Conservation (phyloP, 2,329 filamentous ascomycete species). For the Pseudopithomyces maydicus region DNA sequence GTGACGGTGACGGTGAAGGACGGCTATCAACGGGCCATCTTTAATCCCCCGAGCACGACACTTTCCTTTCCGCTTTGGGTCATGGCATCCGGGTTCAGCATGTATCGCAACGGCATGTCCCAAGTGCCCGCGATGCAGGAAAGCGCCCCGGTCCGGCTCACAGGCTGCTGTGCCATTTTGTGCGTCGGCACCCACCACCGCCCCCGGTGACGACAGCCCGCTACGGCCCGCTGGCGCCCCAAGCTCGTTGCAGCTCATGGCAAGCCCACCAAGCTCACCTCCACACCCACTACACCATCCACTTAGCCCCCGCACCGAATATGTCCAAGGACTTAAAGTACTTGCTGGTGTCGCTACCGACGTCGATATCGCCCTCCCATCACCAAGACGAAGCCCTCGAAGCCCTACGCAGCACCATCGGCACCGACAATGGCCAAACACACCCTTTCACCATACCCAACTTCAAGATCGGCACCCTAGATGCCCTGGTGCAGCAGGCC, state of each 20-base stretch:
- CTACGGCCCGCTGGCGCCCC: constrained; percentile 16
- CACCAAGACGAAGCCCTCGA: constrained; percentile 81
- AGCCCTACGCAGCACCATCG: constrained; percentile 73
- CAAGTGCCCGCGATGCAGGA: neutral
- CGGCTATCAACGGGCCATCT: constrained; percentile 18
- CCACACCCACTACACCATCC: constrained; percentile 10
- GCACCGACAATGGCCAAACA: constrained; percentile 75
- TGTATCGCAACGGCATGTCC: constrained; percentile 7
- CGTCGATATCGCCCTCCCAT: constrained; percentile 80
- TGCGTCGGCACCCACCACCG: no score
- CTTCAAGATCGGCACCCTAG: constrained; percentile 97
- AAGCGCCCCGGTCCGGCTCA: neutral
- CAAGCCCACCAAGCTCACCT: constrained; percentile 25
- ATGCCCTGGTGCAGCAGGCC: constrained; percentile 93
- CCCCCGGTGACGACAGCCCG: constrained; percentile 10
- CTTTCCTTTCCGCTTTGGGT: constrained; percentile 9
- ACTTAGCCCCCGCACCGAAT: constrained; percentile 25
- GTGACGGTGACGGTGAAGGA: constrained; percentile 1
- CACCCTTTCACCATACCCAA: constrained; percentile 82
- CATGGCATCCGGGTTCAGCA: constrained; percentile 17
- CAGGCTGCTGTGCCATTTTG: neutral
- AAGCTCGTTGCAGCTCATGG: constrained; percentile 22
- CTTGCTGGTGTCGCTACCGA: constrained; percentile 86
- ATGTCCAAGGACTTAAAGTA: constrained; percentile 66
- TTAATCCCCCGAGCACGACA: neutral